phyloP scores from a whole-genome alignment of 1,284 basidiomycete genomes.

The Veloboletus limbatus region DNA sequence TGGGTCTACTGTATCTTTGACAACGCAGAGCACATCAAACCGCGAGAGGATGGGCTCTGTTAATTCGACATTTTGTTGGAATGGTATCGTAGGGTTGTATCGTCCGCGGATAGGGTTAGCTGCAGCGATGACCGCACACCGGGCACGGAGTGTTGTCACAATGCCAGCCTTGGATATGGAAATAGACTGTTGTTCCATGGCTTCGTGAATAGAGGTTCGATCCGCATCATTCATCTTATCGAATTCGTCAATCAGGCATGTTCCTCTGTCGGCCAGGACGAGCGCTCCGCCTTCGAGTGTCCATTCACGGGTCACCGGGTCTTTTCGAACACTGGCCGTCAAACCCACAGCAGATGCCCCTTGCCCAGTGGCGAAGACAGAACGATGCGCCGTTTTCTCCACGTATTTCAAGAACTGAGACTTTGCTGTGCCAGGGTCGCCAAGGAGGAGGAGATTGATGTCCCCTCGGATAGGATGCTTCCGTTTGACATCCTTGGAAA shows the following conservation, averaged over 20 bases:
- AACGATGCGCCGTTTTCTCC: constrained; percentile 96
- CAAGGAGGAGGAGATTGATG: constrained; percentile 94
- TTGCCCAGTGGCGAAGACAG: constrained; percentile 98
- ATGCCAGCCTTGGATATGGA: constrained; percentile 99
- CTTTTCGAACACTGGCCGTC: constrained; percentile 96
- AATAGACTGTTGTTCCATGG: constrained; percentile 99
- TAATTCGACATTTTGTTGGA: constrained; percentile 97
- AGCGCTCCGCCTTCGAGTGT: constrained; percentile 97
- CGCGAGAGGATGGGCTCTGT: constrained; percentile 99
- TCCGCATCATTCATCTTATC: constrained; percentile 99
- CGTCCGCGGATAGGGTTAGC: constrained; percentile 96
- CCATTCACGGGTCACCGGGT: constrained; percentile 97
- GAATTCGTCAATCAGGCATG: constrained; percentile 98
- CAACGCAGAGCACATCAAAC: constrained; percentile 97
- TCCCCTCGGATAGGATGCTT: constrained; percentile 97
- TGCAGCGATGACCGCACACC: constrained; percentile 96
- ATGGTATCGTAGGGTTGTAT: constrained; percentile 97
- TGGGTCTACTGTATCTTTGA: constrained; percentile 96
- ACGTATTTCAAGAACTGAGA: constrained; percentile 99
- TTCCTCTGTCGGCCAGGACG: constrained; percentile 98
- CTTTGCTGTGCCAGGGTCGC: constrained; percentile 98
- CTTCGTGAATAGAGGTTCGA: constrained; percentile 97
- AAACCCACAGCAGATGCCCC: constrained; percentile 98
- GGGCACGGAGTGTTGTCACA: constrained; percentile 93
- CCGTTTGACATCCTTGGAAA: constrained; percentile 93